Percentiles rank a stretch among this genome's conserved stretches.
These are phyloP conservation scores for Trichothecium sympodiale DNA, from an alignment of 2,329 filamentous ascomycete species.

Conservation along the genomic window DNA sequence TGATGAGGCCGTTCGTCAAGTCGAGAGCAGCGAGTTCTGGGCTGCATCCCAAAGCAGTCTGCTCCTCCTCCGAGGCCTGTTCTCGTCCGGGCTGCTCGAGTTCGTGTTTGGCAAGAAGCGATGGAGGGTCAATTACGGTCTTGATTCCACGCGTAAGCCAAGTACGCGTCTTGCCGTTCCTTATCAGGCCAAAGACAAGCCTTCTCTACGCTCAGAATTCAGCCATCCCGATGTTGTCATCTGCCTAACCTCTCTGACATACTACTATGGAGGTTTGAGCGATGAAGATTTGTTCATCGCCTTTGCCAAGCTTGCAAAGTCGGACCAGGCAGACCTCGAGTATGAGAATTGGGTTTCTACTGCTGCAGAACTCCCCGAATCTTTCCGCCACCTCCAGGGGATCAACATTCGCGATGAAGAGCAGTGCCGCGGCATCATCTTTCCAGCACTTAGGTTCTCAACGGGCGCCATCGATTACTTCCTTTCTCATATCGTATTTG, in stretches of 20 bases:
- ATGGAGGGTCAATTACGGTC: constrained; percentile 56
- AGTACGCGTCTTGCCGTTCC: constrained; percentile 42
- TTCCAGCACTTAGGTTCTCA: constrained; percentile 37
- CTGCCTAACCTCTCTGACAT: constrained; percentile 41
- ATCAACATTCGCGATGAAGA: constrained; percentile 48
- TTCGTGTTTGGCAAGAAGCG: constrained; percentile 46
- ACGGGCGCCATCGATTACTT: constrained; percentile 54
- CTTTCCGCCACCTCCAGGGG: constrained; percentile 29
- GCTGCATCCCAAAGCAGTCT: constrained; percentile 22
- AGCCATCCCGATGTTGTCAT: constrained; percentile 51
- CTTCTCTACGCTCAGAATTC: constrained; percentile 45
- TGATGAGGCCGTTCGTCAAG: constrained; percentile 15
- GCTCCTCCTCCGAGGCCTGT: constrained; percentile 41
- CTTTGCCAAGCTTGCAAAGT: constrained; percentile 34
- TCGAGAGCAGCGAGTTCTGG: constrained; percentile 28
- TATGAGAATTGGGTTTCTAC: constrained; percentile 38
- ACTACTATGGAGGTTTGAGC: constrained; percentile 44
- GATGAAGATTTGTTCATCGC: constrained; percentile 35
- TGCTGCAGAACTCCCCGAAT: constrained; percentile 16
- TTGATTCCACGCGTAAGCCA: constrained; percentile 29
- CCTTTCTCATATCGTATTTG: constrained; percentile 45
- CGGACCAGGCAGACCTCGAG: constrained; percentile 39
- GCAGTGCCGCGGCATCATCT: constrained; percentile 37
- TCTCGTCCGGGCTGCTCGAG: constrained; percentile 41
- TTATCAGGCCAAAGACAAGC: constrained; percentile 47